Base-by-base conservation (phyloP, 1,139 yeast species). In the Suhomyces yuchorum region DNA sequence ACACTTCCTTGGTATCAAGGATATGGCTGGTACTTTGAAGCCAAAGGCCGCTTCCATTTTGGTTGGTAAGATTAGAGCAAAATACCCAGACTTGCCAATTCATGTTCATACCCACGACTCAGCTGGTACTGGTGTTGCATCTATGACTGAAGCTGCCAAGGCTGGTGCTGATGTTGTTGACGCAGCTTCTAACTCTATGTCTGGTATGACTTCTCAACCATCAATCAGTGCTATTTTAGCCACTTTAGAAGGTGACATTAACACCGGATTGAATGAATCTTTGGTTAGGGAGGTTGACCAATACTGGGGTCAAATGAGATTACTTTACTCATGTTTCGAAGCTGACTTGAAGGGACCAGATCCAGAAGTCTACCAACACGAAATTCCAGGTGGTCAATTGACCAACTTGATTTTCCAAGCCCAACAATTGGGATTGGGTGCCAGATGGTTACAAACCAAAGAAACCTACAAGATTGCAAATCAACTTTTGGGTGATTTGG, bases 81-180 rank as follows among this genome's bases (percentile, higher is more conserved):
- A 81, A 70, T 90, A 89, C 71, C 99, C 99, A 46, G 82, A 89
- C 63, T 79, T 95, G 65, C 97, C 98, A 57, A 92, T 93, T 63
- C 99, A 93, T 68, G 98, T 93, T 42, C 99, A 93, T 73, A 92
- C 99, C 35, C 99, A 93, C 72, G 99, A 93, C 73, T 91, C 98
- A 56, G 99, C 99, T 39, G 99, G 99, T 76, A 95, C 99, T 46
- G 99, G 96, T 72, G 97, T 93, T 55, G 91, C 98, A 28, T 87
- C 96, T 36, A 92, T 93, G 96, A 85, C 87, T 55, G 96, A 95
- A 6, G 85, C 92, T 68, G 98, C 98, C 30, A 69, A 78, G 58
- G 96, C 97, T 26, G 99, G 99, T 63, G 99, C 98, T 37, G 99
- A 95, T 74, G 96, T 87, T 51, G 97, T 93, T 58, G 99, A 93